Evolutionary conservation across 1,139 yeast genomes (phyloP).

Genomic region (Scheffersomyces insectosa): DNA sequence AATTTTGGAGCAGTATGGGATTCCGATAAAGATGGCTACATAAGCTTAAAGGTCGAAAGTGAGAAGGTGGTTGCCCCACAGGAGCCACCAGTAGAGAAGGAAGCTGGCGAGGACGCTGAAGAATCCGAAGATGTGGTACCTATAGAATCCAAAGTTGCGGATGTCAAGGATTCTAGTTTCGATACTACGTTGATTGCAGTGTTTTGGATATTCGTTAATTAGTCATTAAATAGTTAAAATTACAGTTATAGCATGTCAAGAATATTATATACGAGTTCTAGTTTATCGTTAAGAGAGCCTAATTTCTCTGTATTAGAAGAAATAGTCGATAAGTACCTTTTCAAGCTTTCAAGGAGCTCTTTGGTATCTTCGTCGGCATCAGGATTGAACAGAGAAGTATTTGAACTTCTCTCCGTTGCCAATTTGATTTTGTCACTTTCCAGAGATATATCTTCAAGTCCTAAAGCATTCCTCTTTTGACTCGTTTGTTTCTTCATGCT

Average conservation of each 20-base stretch:
- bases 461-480: conserved; percentile 2
- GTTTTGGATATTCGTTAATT: conserved; percentile 32
- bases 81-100: neutral
- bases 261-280: conserved; percentile 27
- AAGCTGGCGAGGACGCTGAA: neutral
- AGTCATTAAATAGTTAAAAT: conserved; percentile 1
- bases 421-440: conserved; percentile 3
- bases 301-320: conserved; percentile 18
- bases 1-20: conserved; percentile 45
- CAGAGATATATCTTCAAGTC: neutral
- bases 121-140: neutral
- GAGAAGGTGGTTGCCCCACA: conserved; percentile 3
- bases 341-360: conserved; percentile 18
- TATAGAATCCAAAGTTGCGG: neutral
- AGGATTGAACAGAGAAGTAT: conserved; percentile 22
- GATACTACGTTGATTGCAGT: conserved; percentile 23
- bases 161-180: neutral
- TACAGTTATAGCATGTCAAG: conserved; percentile 18
- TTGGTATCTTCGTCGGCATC: conserved; percentile 25
- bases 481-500: conserved; percentile 9
- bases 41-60: conserved; percentile 18
- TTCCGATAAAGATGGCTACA: conserved; percentile 36
- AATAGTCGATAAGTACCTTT: conserved; percentile 20
- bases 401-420: neutral
- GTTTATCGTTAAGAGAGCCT: conserved; percentile 24